These are phyloP conservation scores for Tolypocladium endophyticum DNA, from an alignment of 2,329 filamentous ascomycete species.

Conservation along the genomic window DNA sequence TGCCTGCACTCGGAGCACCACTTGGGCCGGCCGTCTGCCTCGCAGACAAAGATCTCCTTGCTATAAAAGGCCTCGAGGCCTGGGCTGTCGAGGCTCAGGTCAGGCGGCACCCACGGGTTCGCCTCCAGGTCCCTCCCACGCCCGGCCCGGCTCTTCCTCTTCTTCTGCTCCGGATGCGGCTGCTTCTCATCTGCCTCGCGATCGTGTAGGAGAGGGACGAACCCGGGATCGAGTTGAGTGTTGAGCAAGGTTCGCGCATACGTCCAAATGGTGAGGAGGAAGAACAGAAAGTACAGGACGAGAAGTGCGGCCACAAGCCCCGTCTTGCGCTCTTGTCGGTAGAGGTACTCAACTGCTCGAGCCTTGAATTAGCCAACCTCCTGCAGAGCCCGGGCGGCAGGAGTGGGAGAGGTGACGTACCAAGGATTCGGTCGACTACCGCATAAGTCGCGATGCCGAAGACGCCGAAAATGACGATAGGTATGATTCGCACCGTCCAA, in stretches of 20 bases:
- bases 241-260: conserved; percentile 64
- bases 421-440: conserved; percentile 54
- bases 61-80: conserved; percentile 69
- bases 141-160: conserved; percentile 3
- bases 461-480: conserved; percentile 53
- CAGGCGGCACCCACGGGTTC: conserved; percentile 24
- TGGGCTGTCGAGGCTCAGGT: conserved; percentile 47
- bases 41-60: conserved; percentile 75
- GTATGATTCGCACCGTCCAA: conserved; percentile 48
- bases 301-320: conserved; percentile 59
- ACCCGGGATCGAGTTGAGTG: conserved; percentile 61
- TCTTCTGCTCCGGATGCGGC: not conserved
- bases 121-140: conserved; percentile 15
- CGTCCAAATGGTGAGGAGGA: conserved; percentile 53
- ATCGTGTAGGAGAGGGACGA: conserved; percentile 50
- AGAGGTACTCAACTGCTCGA: conserved; percentile 54
- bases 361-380: not conserved
- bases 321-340: conserved; percentile 34
- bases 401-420: conserved; percentile 33
- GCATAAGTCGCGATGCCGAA: conserved; percentile 64
- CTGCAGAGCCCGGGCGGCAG: no score
- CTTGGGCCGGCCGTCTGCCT: conserved; percentile 69
- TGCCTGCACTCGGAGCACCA: conserved; percentile 79
- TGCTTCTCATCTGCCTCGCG: conserved; percentile 18
- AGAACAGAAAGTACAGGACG: conserved; percentile 60